phyloP scores from a whole-genome alignment of 75 land plant genomes.

The Pinus albicaulis region DNA sequence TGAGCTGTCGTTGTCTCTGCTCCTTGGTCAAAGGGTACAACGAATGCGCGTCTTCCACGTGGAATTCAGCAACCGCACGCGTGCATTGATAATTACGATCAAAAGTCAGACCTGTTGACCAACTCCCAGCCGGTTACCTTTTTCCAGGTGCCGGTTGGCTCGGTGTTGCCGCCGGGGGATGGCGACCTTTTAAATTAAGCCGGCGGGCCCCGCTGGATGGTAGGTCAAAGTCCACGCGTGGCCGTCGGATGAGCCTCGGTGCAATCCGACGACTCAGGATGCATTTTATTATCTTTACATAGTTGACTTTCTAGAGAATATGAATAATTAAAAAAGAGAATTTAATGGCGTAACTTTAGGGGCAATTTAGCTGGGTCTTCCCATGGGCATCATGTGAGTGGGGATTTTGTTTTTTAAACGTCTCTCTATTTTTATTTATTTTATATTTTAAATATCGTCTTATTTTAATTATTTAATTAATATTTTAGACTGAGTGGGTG shows the following conservation, averaged over 20 bases:
- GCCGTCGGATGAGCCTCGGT: constrained; percentile 1
- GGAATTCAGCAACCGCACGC: neutral
- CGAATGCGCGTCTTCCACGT: neutral
- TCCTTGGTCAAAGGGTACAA: neutral
- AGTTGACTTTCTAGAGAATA: neutral
- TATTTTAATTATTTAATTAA: too few species aligned
- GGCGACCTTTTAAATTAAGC: neutral
- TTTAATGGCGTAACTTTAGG: neutral
- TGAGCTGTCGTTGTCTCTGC: neutral
- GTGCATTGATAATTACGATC: neutral
- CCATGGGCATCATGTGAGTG: too few species aligned
- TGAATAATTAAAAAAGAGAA: neutral
- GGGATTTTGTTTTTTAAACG: too few species aligned
- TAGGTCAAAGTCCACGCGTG: neutral
- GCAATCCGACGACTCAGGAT: neutral
- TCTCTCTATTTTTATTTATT: too few species aligned
- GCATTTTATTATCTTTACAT: neutral
- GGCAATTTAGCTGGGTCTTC: neutral
- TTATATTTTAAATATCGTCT: too few species aligned
- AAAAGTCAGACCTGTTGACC: constrained; percentile 10
- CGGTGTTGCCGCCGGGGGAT: neutral
- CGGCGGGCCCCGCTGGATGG: neutral
- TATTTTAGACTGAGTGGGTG: too few species aligned
- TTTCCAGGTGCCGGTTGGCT: neutral
- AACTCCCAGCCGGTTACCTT: neutral